Evolutionary conservation across 148 eudicot genomes (phyloP).

Genomic region (Rhododendron mucronatum): DNA sequence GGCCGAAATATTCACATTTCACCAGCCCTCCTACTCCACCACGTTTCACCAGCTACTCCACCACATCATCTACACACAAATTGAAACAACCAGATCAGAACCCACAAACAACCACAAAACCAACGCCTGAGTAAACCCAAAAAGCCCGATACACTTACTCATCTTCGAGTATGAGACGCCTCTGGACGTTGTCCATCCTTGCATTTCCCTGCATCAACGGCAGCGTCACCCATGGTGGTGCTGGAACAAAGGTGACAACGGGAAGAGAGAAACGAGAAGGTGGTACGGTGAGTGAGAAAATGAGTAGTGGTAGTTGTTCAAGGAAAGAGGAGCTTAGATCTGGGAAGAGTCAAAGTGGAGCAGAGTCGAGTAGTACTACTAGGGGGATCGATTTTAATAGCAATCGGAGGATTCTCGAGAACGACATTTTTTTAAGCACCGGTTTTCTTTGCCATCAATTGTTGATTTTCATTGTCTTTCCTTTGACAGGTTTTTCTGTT

Average conservation of each 20-base stretch:
- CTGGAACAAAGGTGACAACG: conserved; percentile 9
- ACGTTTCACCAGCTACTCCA: too few relatives aligned
- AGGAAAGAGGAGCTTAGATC: not conserved
- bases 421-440: not conserved
- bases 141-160: conserved; percentile 38
- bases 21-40: too few relatives aligned
- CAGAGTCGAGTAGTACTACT: not conserved
- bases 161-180: conserved; percentile 78
- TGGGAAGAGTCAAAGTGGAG: not conserved
- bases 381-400: not conserved
- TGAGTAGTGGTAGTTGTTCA: not conserved
- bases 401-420: not conserved
- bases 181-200: conserved; percentile 74
- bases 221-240: conserved; percentile 34
- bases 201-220: conserved; percentile 30
- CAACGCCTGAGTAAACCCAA: not conserved
- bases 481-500: not conserved
- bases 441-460: not conserved
- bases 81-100: too few relatives aligned
- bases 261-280: too few relatives aligned
- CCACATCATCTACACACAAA: too few relatives aligned
- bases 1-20: too few relatives aligned
- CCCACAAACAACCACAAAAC: too few relatives aligned
- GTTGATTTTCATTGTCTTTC: not conserved
- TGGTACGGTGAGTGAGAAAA: not conserved